phyloP scores from a whole-genome alignment of 179 eudicot species.

The Amaranthus tricolor region DNA sequence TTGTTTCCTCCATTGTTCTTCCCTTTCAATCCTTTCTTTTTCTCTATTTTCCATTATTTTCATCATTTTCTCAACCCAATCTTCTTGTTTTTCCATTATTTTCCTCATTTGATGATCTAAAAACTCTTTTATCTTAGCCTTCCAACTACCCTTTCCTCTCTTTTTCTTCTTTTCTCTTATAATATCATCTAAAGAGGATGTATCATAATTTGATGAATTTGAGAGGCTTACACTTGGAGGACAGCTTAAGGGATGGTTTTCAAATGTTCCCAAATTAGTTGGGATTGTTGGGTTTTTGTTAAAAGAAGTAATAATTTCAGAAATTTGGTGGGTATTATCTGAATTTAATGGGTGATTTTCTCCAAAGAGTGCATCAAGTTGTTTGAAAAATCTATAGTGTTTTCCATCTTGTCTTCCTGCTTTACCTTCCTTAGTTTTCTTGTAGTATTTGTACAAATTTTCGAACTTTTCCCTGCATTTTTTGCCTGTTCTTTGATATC shows the following conservation, averaged over 20 bases:
- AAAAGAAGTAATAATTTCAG: slow-evolving; percentile 23
- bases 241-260: too few species aligned
- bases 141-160: slow-evolving; percentile 54
- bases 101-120: slow-evolving; percentile 65
- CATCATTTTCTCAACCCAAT: slow-evolving; percentile 60
- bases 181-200: slow-evolving; percentile 49
- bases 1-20: slow-evolving; percentile 78
- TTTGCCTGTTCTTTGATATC: slow-evolving; percentile 77
- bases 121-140: slow-evolving; percentile 62
- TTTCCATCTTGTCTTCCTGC: slow-evolving; percentile 84
- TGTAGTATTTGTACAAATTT: slow-evolving; percentile 75
- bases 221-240: slow-evolving; percentile 46
- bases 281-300: slow-evolving; percentile 15
- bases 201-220: slow-evolving; percentile 45
- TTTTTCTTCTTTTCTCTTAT: slow-evolving; percentile 32
- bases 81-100: slow-evolving; percentile 72
- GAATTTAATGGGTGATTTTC: slow-evolving; percentile 28
- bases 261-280: slow-evolving; percentile 1
- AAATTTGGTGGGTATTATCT: slow-evolving; percentile 24
- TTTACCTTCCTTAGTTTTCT: slow-evolving; percentile 76
- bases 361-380: slow-evolving; percentile 77
- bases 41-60: slow-evolving; percentile 54
- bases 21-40: slow-evolving; percentile 56
- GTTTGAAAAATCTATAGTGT: slow-evolving; percentile 67
- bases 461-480: slow-evolving; percentile 84